Evolutionary conservation across 176 grass and related monocot genomes (phyloP), one percentile per base, ranked within the genome.

Genomic region (Thalia dealbata): DNA sequence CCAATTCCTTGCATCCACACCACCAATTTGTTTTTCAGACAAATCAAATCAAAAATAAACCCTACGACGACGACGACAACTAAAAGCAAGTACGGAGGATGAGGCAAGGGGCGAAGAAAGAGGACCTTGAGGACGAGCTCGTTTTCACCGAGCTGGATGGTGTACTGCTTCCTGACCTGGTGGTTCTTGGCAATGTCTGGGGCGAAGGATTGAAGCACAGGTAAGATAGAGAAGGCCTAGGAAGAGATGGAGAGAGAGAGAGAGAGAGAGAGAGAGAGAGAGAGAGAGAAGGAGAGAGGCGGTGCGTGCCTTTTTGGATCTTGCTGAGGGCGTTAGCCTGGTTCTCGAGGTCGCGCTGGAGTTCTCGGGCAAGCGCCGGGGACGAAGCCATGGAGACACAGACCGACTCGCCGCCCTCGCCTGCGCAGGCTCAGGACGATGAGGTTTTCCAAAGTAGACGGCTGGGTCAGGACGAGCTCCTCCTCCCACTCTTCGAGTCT

Each of bases 151-250:
- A 95, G 85, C 85, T 99, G 90, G 79, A 99, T 93, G 43, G 90
- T 99, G 90, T 91, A 99, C 83, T 99, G 95, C 85, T 99, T 99
- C 79, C 90, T 81, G 23, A 99, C 85, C 85, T 99, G 87, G 77
- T 99, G 95, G 68, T 99, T 93, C 90, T 99, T 95, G 13, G 87
- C 79, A 77, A 99, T 85, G 63, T 99, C 95, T 99, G 85, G 64
- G 51, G 12, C 1, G 77, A 29, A 58, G 67, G 22, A 58, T 60
- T 30, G 28, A 48, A 58, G 69, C 46, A 6, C 23, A 6, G 41
- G 10, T 44, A 18, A 41, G 52, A 6, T 24, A 2, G 46, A 56
- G 7, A 61, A 22, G 24, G 18, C 54, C 16, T 14, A 50, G 12
- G 22, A 77, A 18, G 24, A 24, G 35, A 14, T 59, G n/a, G n/a